Conservation (phyloP, 805 yeast species). For the Candida schatavii region DNA sequence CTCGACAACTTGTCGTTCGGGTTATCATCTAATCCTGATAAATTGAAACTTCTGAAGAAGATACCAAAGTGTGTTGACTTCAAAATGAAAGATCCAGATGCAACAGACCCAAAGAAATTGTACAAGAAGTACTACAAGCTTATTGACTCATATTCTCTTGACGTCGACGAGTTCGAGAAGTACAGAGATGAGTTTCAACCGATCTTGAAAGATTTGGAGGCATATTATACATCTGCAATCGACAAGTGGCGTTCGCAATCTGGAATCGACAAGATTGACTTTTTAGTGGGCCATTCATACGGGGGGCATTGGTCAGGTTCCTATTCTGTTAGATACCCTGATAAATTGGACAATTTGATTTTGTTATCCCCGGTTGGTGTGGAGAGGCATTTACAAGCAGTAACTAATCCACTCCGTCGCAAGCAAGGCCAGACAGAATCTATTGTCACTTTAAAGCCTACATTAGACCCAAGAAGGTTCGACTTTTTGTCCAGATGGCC, state of each 20-base stretch:
- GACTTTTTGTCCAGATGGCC: conserved; percentile 49
- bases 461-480: conserved; percentile 43
- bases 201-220: conserved; percentile 46
- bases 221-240: conserved; percentile 54
- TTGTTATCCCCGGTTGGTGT: conserved; percentile 78
- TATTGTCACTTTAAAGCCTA: conserved; percentile 24
- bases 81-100: conserved; percentile 23
- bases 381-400: conserved; percentile 63
- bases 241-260: conserved; percentile 61
- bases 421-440: conserved; percentile 6
- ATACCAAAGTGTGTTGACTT: conserved; percentile 18
- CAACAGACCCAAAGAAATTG: conserved; percentile 25
- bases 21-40: conserved; percentile 45
- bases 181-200: conserved; percentile 36
- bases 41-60: conserved; percentile 11
- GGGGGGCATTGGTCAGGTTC: conserved; percentile 74
- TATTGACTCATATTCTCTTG: conserved; percentile 31
- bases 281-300: conserved; percentile 71
- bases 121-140: conserved; percentile 40
- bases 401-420: conserved; percentile 37
- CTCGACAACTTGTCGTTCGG: conserved; percentile 52
- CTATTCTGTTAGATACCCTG: conserved; percentile 59
- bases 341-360: conserved; percentile 50
- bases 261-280: conserved; percentile 51
- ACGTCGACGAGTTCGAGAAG: conserved; percentile 21